Base-by-base conservation (phyloP, 2,329 filamentous ascomycete species). In the Xylariaceae sp. region DNA sequence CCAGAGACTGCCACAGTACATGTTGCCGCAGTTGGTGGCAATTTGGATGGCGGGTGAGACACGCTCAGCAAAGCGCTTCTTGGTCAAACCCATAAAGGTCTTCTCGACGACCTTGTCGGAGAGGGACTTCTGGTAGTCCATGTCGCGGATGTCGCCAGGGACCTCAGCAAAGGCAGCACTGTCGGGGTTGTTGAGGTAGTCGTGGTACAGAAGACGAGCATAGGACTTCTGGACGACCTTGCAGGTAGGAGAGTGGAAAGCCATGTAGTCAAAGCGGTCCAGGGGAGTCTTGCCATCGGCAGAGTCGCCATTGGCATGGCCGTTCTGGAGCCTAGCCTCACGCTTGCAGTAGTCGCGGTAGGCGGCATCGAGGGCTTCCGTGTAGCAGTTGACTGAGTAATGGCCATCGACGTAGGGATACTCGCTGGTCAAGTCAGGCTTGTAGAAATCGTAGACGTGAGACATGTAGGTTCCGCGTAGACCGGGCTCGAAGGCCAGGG, bases 381-480 rank as follows among this genome's bases (percentile, higher is more conserved):
- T 86, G 72, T 92, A 92, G 78, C 87, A 92, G 68, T 74, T 85
- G 66, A 90, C 68, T 39, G 87, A 92, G 77, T 83, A 90, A 68
- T 91, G 86, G 50, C 87, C 87, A 60, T 92, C 87, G 47, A 92
- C 87, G 63, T 88, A 83, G 54, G 87, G 87, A 73, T 92, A 92
- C 72, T 92, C 87, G 78, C 84, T 88, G 62, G 86, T 86, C 56
- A 92, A 75, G 69, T 92, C 87, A 61, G 87, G 86, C 82, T 92
- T 92, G 82, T 89, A 92, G 68, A 92, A 92, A 69, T 92, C 87
- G 69, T 92, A 93, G 59, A 83, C 84, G 71, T 92, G 87, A 67
- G 83, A 77, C 82, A 91, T 85, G 75, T 88, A 89, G 60, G 76
- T 83, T 64, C 85, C 87, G 62, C 87, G 83, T 64, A 90, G 80